phyloP scores from a whole-genome alignment of 176 grass and related monocot species.

The Musa itinerans region DNA sequence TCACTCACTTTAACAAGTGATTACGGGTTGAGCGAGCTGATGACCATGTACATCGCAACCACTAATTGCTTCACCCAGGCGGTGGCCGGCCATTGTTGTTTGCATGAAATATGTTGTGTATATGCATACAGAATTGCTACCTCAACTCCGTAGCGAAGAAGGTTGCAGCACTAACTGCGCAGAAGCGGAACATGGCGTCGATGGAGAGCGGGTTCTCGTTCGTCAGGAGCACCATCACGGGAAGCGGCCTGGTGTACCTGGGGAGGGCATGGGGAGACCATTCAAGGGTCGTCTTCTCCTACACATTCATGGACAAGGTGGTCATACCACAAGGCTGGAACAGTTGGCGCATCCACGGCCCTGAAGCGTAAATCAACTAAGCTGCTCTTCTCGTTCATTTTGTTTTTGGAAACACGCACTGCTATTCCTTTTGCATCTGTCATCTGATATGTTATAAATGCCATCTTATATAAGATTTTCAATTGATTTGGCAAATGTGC shows the following conservation, averaged over 20 bases:
- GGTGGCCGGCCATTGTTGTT: not conserved
- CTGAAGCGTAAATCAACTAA: constrained; percentile 19
- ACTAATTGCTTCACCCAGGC: not conserved
- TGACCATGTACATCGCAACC: too few species aligned
- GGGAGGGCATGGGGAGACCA: constrained; percentile 46
- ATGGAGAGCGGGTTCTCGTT: constrained; percentile 48
- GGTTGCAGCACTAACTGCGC: constrained; percentile 41
- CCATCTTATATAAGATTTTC: too few species aligned
- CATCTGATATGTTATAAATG: too few species aligned
- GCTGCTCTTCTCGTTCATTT: not conserved
- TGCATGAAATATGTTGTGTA: not conserved
- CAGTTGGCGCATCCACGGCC: constrained; percentile 31
- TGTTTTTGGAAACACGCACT: not conserved
- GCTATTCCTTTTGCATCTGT: too few species aligned
- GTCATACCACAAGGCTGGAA: constrained; percentile 50
- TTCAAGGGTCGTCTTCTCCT: constrained; percentile 38
- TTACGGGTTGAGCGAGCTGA: too few species aligned
- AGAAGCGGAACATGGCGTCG: constrained; percentile 26
- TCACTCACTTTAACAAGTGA: not conserved
- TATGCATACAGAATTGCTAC: constrained; percentile 20
- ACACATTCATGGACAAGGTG: constrained; percentile 47
- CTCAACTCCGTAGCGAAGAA: constrained; percentile 27
- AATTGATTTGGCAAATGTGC: too few species aligned
- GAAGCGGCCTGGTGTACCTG: constrained; percentile 33
- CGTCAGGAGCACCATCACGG: constrained; percentile 22